Evolutionary conservation across 148 eudicot genomes (phyloP).

Genomic region (Fagopyrum tataricum): DNA sequence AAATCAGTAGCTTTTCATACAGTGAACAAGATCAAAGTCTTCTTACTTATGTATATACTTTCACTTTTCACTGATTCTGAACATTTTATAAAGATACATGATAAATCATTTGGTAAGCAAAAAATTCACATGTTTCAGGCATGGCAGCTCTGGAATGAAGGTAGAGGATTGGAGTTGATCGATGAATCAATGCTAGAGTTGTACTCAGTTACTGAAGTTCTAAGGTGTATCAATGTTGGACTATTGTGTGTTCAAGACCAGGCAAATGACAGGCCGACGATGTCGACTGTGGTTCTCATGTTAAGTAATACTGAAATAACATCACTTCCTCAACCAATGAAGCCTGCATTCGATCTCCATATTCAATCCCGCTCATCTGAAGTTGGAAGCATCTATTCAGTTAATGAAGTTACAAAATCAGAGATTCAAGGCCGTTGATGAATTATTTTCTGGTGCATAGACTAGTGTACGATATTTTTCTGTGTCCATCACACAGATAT

Average conservation of each 20-base stretch:
- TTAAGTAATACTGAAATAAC: neutral
- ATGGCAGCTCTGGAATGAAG: slow-evolving; percentile 29
- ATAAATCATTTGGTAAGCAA: neutral
- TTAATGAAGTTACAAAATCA: neutral
- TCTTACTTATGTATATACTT: neutral
- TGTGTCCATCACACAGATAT: too few species aligned
- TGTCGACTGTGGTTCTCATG: slow-evolving; percentile 18
- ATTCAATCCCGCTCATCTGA: neutral
- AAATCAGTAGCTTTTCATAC: neutral
- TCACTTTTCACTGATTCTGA: too few species aligned
- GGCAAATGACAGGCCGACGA: slow-evolving; percentile 29
- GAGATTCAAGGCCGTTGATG: neutral
- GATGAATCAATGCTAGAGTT: slow-evolving; percentile 8
- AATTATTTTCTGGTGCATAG: neutral
- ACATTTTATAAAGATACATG: neutral
- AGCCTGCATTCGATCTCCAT: slow-evolving; percentile 1
- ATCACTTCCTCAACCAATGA: neutral
- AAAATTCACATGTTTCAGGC: slow-evolving; percentile 16
- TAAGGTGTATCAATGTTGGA: slow-evolving; percentile 27
- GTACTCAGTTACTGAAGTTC: slow-evolving; percentile 11
- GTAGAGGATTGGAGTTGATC: slow-evolving; percentile 12
- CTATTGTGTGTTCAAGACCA: slow-evolving; percentile 28
- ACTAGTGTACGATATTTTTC: too few species aligned
- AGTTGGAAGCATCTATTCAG: neutral
- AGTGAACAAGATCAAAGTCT: slow-evolving; percentile 1